Evolutionary conservation across 2,329 filamentous ascomycete species (phyloP), one percentile per base, ranked within the genome.

Genomic region (Aspergillus oerlinghausenensis): DNA sequence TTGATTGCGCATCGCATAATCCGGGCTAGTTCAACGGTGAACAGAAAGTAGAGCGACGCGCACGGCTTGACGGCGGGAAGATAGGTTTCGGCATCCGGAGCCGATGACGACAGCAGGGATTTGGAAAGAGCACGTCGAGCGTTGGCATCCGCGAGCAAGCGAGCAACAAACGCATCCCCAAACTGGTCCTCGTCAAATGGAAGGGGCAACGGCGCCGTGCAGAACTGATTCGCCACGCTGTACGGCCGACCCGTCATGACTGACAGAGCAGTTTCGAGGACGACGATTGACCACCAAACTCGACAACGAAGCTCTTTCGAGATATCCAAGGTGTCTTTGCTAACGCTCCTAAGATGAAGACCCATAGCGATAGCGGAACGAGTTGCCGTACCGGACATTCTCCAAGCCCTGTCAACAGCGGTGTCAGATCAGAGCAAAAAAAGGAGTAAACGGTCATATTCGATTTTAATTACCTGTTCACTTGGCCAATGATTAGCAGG

Each of bases 231-330:
- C 58, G 66, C 63, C 8, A 73, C 65, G 51, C 69, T 72, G 21
- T 70, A 68, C 0, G 73, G 69, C 48, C 75, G 68, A 40, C 75
- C 75, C 4, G 74, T 75, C 67, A 77, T 74, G 49, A 67, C 65
- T 32, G 70, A 68, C 14, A 77, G 65, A 23, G 70, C 66, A 42
- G 72, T 70, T 55, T 77, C 75, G 3, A 76, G 65, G 2, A 63
- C 61, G 52, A 73, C 73, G 8, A 77, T 60, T 25, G 73, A 70
- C 70, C 73, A 76, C 75, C 75, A 77, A 1, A 76, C 66, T 26
- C 72, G 65, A 51, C 73, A 73, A 4, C 74, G 70, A 35, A 69
- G 67, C 59, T 75, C 73, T 54, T 73, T 76, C n/a, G 73, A 70
- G 6, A 66, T 61, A 29, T 70, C 65, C 17, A 68, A 62, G 21